Evolutionary conservation across 2,329 filamentous ascomycete species (phyloP).

Genomic region (Ceratocystis papillata): DNA sequence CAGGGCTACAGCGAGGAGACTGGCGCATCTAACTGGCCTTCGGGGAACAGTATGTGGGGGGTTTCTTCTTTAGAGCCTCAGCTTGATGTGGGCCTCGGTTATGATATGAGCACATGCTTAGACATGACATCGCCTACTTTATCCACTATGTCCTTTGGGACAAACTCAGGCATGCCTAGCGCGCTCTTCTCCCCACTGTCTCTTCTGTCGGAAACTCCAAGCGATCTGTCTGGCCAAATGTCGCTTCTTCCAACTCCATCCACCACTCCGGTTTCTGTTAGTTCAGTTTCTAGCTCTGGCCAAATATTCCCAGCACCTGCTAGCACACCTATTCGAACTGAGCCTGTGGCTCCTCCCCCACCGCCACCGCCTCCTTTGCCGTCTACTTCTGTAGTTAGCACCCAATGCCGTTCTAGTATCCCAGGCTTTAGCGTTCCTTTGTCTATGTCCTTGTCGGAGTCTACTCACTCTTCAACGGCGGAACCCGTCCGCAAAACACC

Average conservation of each 20-base stretch:
- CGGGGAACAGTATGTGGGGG: slow-evolving; percentile 3
- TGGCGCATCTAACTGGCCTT: slow-evolving; percentile 7
- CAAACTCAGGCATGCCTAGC: background rate
- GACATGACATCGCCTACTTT: slow-evolving; percentile 16
- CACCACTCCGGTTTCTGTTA: slow-evolving; percentile 22
- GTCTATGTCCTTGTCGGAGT: slow-evolving; percentile 3
- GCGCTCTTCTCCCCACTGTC: slow-evolving; percentile 18
- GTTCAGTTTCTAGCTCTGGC: slow-evolving; percentile 20
- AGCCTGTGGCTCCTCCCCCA: slow-evolving; percentile 9
- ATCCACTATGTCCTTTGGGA: slow-evolving; percentile 18
- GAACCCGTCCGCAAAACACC: slow-evolving; percentile 19
- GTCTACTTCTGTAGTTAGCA: background rate
- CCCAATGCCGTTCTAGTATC: slow-evolving; percentile 4
- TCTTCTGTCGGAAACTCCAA: slow-evolving; percentile 15
- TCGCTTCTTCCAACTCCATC: slow-evolving; percentile 22
- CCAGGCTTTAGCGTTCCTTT: slow-evolving; percentile 5
- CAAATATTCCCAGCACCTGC: slow-evolving; percentile 22
- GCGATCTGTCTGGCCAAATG: slow-evolving; percentile 14
- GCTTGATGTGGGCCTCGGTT: background rate
- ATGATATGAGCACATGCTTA: background rate
- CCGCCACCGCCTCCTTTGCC: background rate
- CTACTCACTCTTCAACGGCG: slow-evolving; percentile 13
- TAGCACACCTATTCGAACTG: slow-evolving; percentile 16
- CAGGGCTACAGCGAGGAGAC: background rate
- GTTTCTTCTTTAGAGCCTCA: background rate